phyloP scores from a whole-genome alignment of 108 stramenopile genomes.

The Epithemia pelagica region DNA sequence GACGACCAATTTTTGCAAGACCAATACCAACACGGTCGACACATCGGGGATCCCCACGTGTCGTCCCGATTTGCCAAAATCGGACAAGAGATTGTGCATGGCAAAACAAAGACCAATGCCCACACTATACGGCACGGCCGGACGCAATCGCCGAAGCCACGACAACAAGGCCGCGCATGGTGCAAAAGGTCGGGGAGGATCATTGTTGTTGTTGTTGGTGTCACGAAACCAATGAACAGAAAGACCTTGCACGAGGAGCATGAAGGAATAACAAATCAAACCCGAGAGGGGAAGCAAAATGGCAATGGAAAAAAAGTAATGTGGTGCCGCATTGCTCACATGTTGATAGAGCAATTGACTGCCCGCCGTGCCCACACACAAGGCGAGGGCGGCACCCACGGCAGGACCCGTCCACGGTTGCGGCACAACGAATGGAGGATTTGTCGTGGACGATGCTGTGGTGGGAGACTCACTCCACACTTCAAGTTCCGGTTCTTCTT shows the following conservation, averaged over 20 bases:
- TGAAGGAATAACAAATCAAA: neutral
- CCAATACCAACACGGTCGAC: neutral
- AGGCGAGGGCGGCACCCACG: neutral
- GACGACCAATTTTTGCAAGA: neutral
- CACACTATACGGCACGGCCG: neutral
- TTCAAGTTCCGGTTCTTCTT: too few species aligned
- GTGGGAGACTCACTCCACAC: too few species aligned
- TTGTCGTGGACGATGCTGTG: too few species aligned
- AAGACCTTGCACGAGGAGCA: neutral
- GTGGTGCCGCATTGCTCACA: constrained; percentile 1
- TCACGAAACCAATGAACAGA: neutral
- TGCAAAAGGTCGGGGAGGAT: neutral
- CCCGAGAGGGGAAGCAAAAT: neutral
- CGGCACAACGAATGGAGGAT: neutral
- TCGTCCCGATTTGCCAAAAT: constrained; percentile 3
- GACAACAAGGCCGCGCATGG: neutral
- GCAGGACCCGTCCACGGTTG: neutral
- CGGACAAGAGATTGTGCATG: neutral
- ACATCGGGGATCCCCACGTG: neutral
- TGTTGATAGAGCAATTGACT: constrained; percentile 3
- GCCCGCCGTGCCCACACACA: neutral
- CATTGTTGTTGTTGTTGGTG: neutral
- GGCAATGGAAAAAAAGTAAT: constrained; percentile 2
- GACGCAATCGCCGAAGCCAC: neutral
- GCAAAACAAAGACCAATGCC: constrained; percentile 1